Base-by-base conservation (phyloP, 805 yeast species). In the Saturnispora halmiae region DNA sequence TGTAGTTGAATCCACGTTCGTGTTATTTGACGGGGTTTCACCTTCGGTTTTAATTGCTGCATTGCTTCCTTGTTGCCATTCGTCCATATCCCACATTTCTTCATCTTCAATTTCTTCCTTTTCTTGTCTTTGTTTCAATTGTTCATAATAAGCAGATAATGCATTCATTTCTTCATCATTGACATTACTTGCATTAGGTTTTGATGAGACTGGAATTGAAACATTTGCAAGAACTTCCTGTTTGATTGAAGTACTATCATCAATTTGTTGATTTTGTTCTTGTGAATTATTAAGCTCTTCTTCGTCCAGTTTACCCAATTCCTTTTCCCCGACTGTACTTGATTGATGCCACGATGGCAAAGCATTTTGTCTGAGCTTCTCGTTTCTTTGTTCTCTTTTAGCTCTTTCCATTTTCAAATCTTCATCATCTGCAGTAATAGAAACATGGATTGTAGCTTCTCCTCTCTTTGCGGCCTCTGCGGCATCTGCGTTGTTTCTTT, bases 311-410 rank as follows among this genome's bases (percentile, higher is more conserved):
- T 66, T 71, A 43, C 79, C 83, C 44, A 75, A 59, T 3, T 71
- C 68, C 11, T 70, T 61, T 50, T 78, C 69, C 34, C 95, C 95
- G 49, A 90, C 90, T 1, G 99, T 88, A 55, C 90, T 77, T 51
- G 81, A 80, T 48, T 82, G 77, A 58, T 92, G 95, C 99, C 99
- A 92, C 22, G 92, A 80, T 6, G 99, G 99, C 50, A 92, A 69
- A 4, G 96, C 96, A 58, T 92, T 92, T 60, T 90, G 96, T 55
- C 82, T 80, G 59, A 88, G 69, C 49, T 75, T 70, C 59, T 72
- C 79, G 60, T 74, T 77, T 70, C 72, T 78, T 66, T 67, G 77
- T 58, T 82, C 81, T 55, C 74, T 66, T 51, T 77, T 78, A 55
- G 67, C 72, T 51, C 72, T 71, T 60, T 79, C 87, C 50, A 76